Percentiles rank a stretch among this genome's conserved stretches.
phyloP scores from a whole-genome alignment of 768 basidiomycete species.

The Auriculariales sp. region DNA sequence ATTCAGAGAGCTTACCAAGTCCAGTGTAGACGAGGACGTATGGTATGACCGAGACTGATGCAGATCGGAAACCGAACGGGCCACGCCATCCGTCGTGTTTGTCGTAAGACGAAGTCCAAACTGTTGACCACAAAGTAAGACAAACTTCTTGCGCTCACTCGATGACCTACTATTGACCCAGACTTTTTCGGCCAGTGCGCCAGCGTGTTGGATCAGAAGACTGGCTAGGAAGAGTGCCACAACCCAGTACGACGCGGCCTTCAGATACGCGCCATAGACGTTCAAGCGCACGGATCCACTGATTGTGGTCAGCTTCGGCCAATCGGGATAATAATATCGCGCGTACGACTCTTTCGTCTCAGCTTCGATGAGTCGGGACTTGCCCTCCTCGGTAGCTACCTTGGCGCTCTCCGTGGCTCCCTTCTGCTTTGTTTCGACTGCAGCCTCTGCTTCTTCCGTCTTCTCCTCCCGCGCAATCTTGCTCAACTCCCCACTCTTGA shows the following conservation, averaged over 20 bases:
- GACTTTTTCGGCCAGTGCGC: not conserved
- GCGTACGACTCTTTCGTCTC: conserved; percentile 22
- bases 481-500: not conserved
- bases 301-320: not conserved
- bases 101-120: not conserved
- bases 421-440: not conserved
- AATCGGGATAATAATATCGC: not conserved
- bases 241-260: not conserved
- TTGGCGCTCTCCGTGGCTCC: conserved; percentile 1
- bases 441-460: not conserved
- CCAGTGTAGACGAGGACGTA: not conserved
- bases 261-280: not conserved
- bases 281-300: not conserved
- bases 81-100: not conserved
- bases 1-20: not conserved
- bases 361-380: conserved; percentile 44
- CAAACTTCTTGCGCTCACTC: not conserved
- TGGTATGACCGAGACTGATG: not conserved
- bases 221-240: not conserved
- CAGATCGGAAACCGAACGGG: not conserved
- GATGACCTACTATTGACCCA: not conserved
- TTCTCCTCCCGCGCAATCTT: not conserved
- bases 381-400: conserved; percentile 18
- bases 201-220: not conserved
- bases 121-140: not conserved